Base-by-base conservation (phyloP, 2,329 filamentous ascomycete genomes). In the Gaeumannomyces tritici region DNA sequence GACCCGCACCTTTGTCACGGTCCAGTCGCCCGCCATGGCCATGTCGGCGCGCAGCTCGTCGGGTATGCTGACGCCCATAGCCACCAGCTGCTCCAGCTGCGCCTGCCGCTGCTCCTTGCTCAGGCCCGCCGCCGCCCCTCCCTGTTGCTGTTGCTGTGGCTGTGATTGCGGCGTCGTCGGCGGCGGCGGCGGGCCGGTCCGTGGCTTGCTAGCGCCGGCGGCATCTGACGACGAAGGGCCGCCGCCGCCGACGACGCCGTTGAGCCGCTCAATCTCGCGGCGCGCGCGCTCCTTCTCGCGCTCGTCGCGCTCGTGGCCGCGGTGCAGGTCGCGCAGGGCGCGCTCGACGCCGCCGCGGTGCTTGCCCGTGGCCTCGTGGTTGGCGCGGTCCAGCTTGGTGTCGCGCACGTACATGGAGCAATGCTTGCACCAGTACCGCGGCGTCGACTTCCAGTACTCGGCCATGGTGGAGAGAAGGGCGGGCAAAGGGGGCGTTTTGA, bases 371-470 rank as follows among this genome's bases (percentile, higher is more conserved):
- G 89, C 85, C 75, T 97, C 93, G 76, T 97, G 93, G 75, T 97
- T 93, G 67, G 87, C 83, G 69, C 88, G 89, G 74, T 96, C 93
- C 74, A 97, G 86, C 68, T 91, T 88, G 27, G 93, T 97, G 79
- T 99, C 95, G 76, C 91, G 90, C 60, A 99, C 90, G 75, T 87
- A 98, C 72, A 84, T 85, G 72, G 86, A 85, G 83, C 95, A 99
- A 80, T 96, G 91, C 75, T 98, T 98, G 84, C 95, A 99, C 92
- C 93, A 98, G 78, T 96, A 96, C 73, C 89, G 93, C 7, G 93
- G 93, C 74, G 93, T 96, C 26, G 93, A 97, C 74, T 98, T 98
- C 95, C 95, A 98, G 77, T 96, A 96, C 81, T 98, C 95, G 0
- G 95, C 88, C 95, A 99, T 98, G 59, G 31, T 42, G 31, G 33